phyloP scores from a whole-genome alignment of 1,284 basidiomycete species.

The Violaceomyces palustris region DNA sequence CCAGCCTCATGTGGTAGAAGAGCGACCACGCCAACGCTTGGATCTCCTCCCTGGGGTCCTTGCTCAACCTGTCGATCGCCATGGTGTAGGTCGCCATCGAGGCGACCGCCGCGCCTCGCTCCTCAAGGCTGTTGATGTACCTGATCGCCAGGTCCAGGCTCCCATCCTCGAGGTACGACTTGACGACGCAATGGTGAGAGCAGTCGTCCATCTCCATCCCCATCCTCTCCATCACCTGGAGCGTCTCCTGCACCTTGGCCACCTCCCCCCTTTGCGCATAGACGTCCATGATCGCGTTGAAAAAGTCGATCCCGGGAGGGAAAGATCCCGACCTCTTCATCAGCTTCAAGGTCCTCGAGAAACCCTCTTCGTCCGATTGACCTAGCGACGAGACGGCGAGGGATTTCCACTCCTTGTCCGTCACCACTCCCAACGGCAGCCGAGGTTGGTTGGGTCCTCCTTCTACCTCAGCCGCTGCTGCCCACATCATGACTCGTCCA shows the following conservation, averaged over 20 bases:
- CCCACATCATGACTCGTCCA: not conserved
- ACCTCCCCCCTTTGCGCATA: constrained; percentile 59
- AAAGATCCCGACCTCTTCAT: constrained; percentile 20
- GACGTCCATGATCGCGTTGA: constrained; percentile 55
- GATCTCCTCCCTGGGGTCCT: constrained; percentile 16
- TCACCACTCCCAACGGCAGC: constrained; percentile 22
- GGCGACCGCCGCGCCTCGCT: constrained; percentile 12
- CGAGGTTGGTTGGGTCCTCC: not conserved
- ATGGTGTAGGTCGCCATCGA: constrained; percentile 45
- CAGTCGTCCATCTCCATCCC: constrained; percentile 22
- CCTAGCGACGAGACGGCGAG: constrained; percentile 30
- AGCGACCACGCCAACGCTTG: constrained; percentile 66
- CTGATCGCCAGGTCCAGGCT: constrained; percentile 25
- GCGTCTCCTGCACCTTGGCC: constrained; percentile 20
- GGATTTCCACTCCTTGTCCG: constrained; percentile 32
- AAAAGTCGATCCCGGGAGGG: constrained; percentile 31
- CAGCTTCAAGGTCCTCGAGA: constrained; percentile 11
- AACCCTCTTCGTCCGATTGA: constrained; percentile 10
- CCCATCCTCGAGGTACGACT: constrained; percentile 23
- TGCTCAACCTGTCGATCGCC: constrained; percentile 26
- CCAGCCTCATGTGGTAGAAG: constrained; percentile 90
- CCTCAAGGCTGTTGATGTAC: constrained; percentile 28
- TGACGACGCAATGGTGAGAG: constrained; percentile 37
- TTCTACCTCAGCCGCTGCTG: too few species aligned
- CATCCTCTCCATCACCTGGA: constrained; percentile 8